Evolutionary conservation across 1,284 basidiomycete species (phyloP).

Genomic region (Ganoderma lucidum): DNA sequence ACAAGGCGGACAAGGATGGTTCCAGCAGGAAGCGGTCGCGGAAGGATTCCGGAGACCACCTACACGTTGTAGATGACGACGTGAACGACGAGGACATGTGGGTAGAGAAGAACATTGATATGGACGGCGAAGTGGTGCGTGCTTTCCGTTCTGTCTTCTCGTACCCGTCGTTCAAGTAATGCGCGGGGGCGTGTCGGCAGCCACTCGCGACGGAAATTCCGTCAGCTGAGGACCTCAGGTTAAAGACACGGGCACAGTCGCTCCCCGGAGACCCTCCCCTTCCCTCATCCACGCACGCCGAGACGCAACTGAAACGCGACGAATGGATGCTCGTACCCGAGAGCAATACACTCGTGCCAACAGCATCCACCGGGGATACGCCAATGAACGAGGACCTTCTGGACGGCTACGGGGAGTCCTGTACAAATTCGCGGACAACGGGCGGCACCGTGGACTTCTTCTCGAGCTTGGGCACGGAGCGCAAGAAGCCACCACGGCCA

Average conservation of each 20-base stretch:
- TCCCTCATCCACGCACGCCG: slow-evolving; percentile 52
- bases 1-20: slow-evolving; percentile 52
- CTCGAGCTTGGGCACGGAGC: slow-evolving; percentile 80
- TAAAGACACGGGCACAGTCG: slow-evolving; percentile 65
- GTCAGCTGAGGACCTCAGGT: slow-evolving; percentile 75
- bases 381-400: slow-evolving; percentile 61
- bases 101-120: slow-evolving; percentile 88
- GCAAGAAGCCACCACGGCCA: slow-evolving; percentile 64
- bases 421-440: slow-evolving; percentile 54
- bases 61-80: slow-evolving; percentile 73
- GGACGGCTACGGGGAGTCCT: slow-evolving; percentile 75
- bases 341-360: slow-evolving; percentile 35
- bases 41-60: slow-evolving; percentile 40
- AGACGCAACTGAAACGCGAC: slow-evolving; percentile 71
- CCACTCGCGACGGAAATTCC: slow-evolving; percentile 78
- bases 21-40: slow-evolving; percentile 45
- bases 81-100: slow-evolving; percentile 77
- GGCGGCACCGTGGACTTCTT: slow-evolving; percentile 84
- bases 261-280: slow-evolving; percentile 52
- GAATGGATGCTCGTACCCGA: slow-evolving; percentile 89
- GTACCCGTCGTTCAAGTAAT: slow-evolving; percentile 7
- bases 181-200: slow-evolving; percentile 45
- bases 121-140: slow-evolving; percentile 76
- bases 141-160: slow-evolving; percentile 1
- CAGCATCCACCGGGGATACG: slow-evolving; percentile 33